These are phyloP conservation scores for Solanum chacoense DNA, from an alignment of 305 asterid genomes.

Conservation along the genomic window DNA sequence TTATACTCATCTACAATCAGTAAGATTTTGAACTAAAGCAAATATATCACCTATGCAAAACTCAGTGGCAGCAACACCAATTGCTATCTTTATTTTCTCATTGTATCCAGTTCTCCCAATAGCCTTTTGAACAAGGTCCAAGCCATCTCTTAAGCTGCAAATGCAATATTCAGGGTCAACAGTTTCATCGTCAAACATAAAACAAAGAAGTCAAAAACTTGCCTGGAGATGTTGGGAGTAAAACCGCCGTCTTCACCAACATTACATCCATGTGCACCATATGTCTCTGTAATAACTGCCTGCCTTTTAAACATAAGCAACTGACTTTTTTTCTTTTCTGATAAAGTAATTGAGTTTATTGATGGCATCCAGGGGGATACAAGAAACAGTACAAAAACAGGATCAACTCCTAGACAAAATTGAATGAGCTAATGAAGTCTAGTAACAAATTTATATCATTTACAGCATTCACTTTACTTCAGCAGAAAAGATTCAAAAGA, in stretches of 20 bases:
- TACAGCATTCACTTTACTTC: neutral
- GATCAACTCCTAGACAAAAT: neutral
- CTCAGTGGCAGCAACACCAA: slow-evolving; percentile 88
- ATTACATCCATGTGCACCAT: slow-evolving; percentile 70
- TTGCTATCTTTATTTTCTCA: slow-evolving; percentile 80
- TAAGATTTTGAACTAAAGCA: neutral
- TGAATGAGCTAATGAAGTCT: neutral
- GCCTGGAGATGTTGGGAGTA: slow-evolving; percentile 89
- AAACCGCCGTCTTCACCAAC: slow-evolving; percentile 99
- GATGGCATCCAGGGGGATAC: neutral
- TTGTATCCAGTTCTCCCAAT: slow-evolving; percentile 80
- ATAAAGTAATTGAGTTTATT: neutral
- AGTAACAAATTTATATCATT: neutral
- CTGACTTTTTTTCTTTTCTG: neutral
- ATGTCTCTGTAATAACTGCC: slow-evolving; percentile 82
- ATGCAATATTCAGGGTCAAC: slow-evolving; percentile 12
- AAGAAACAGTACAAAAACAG: neutral
- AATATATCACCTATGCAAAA: slow-evolving; percentile 78
- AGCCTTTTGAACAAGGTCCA: slow-evolving; percentile 92
- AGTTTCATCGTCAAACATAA: slow-evolving; percentile 4
- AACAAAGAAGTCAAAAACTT: slow-evolving; percentile 27
- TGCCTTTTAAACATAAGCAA: slow-evolving; percentile 20
- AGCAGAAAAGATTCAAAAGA: neutral
- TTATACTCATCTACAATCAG: neutral
- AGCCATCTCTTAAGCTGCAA: slow-evolving; percentile 86